Evolutionary conservation across 78 protist genomes (phyloP).

Genomic region (Dictyostelium citrinum): DNA sequence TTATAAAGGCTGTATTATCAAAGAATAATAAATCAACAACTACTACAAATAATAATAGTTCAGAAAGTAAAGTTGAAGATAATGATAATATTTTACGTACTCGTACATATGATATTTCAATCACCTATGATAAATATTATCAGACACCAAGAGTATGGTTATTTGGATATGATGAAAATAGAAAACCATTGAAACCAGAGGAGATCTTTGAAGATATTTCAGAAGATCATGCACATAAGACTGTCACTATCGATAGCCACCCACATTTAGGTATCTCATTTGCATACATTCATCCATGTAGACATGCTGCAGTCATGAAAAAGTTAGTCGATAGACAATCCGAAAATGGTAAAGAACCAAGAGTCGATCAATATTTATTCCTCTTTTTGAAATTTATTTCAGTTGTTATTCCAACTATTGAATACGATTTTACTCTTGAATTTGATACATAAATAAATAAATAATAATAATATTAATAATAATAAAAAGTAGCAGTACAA

Average conservation of each 20-base stretch:
- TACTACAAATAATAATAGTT: neutral
- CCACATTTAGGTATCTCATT: constrained; percentile 88
- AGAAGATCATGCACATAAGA: constrained; percentile 96
- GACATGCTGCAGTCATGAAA: constrained; percentile 94
- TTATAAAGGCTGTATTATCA: constrained; percentile 8
- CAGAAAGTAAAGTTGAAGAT: neutral
- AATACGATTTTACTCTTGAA: constrained; percentile 94
- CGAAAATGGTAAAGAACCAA: constrained; percentile 71
- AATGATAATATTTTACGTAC: constrained; percentile 86
- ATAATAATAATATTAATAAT: neutral
- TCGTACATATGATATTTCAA: constrained; percentile 93
- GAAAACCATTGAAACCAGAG: constrained; percentile 77
- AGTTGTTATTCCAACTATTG: constrained; percentile 96
- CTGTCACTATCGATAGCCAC: constrained; percentile 97
- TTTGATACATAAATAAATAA: constrained; percentile 77
- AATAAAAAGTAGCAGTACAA: neutral
- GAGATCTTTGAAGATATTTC: constrained; percentile 95
- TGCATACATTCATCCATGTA: constrained; percentile 95
- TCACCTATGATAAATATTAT: constrained; percentile 96
- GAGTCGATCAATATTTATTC: constrained; percentile 88
- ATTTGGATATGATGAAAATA: constrained; percentile 92
- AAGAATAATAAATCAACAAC: neutral
- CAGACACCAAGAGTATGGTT: constrained; percentile 95
- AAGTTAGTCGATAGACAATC: constrained; percentile 84
- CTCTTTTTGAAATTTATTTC: constrained; percentile 95